Conservation (phyloP, 139 green algal genomes). For the Chlorella sp. region DNA sequence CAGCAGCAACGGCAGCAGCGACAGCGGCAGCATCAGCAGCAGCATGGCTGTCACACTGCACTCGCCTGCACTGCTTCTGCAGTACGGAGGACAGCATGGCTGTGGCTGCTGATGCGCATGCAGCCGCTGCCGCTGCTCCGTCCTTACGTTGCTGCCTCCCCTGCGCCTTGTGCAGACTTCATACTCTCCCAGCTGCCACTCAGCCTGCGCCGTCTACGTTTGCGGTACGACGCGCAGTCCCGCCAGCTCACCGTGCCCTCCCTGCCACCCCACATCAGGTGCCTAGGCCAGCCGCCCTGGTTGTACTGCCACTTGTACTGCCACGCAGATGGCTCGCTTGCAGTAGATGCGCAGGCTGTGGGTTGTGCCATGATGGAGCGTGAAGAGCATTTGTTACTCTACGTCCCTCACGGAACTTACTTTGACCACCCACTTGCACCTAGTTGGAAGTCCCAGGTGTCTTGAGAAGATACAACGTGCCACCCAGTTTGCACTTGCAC, state of each 20-base stretch:
- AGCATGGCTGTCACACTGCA: background rate
- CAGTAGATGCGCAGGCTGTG: background rate
- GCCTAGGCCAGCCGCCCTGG: background rate
- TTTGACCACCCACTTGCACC: too few relatives aligned
- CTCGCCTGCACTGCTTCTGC: background rate
- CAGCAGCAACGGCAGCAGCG: too few relatives aligned
- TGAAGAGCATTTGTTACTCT: background rate
- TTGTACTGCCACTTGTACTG: too few relatives aligned
- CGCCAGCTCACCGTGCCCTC: background rate
- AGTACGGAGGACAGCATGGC: background rate
- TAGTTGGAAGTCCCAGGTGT: too few relatives aligned
- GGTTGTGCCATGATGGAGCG: background rate
- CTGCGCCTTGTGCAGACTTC: background rate
- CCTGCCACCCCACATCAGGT: constrained; percentile 7
- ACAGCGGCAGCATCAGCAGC: too few relatives aligned
- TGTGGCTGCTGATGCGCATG: background rate
- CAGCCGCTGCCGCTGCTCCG: background rate
- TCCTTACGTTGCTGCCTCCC: background rate
- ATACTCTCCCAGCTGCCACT: background rate
- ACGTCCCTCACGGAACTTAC: too few relatives aligned
- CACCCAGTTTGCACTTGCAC: too few relatives aligned
- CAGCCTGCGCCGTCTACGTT: background rate
- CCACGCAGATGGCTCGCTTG: background rate
- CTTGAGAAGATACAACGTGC: too few relatives aligned
- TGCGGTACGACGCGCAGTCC: background rate